Percentiles rank a stretch among this genome's conserved stretches.
Evolutionary conservation across 768 basidiomycete species (phyloP).

Genomic region (Suillus bovinus): DNA sequence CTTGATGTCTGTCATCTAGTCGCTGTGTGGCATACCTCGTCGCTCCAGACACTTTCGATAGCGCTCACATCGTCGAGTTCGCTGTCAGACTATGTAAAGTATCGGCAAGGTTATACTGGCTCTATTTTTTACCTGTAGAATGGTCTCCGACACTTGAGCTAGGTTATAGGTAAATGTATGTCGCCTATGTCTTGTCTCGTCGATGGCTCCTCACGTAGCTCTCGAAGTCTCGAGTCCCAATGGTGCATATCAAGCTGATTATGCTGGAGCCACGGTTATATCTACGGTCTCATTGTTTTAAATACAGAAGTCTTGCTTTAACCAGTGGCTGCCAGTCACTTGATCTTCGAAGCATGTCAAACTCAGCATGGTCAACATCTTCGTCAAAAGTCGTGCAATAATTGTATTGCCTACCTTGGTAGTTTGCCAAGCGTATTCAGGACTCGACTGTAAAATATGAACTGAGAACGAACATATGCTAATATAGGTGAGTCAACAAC

Average conservation of each 20-base stretch:
- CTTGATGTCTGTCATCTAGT: conserved; percentile 42
- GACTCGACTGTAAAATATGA: too few relatives aligned
- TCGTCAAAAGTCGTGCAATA: too few relatives aligned
- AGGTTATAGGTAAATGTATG: conserved; percentile 91
- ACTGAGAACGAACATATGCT: too few relatives aligned
- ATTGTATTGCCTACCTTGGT: not conserved
- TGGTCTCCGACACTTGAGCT: conserved; percentile 85
- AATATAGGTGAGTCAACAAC: too few relatives aligned
- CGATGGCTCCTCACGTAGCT: conserved; percentile 1
- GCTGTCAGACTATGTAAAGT: conserved; percentile 75
- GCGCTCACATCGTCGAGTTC: conserved; percentile 71
- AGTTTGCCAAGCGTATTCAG: too few relatives aligned
- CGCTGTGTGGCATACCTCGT: conserved; percentile 82
- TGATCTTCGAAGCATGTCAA: not conserved
- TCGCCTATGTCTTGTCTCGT: conserved; percentile 21
- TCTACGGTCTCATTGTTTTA: conserved; percentile 72
- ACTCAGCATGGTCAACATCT: not conserved
- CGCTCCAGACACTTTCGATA: conserved; percentile 79
- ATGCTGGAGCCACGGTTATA: conserved; percentile 75
- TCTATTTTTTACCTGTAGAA: conserved; percentile 88
- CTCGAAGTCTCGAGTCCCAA: conserved; percentile 74
- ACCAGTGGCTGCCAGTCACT: not conserved
- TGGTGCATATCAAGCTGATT: conserved; percentile 78
- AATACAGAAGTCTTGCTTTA: conserved; percentile 29
- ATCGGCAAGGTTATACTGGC: conserved; percentile 78